Base-by-base conservation (phyloP, 805 yeast genomes). In the Pichia eremophila region DNA sequence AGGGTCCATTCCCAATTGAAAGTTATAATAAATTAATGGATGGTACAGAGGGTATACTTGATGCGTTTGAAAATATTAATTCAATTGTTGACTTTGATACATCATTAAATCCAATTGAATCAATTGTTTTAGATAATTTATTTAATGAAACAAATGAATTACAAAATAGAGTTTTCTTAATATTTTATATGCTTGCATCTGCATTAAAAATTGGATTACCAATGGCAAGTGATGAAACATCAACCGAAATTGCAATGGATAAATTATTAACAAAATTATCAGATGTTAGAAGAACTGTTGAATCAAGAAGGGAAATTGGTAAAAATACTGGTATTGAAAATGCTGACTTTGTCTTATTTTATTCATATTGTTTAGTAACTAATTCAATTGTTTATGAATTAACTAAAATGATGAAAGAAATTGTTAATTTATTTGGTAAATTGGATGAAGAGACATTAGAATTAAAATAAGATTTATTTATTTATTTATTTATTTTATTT, bases 181-280 rank as follows among this genome's bases (percentile, higher is more conserved):
- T 83, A 8, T 86, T 86, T 60, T 87, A 87, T 66, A 81, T 81
- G 83, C 66, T 83, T 15, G 80, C 95, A 2, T 79, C 91, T 11
- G 84, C 95, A 0, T 70, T 86, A 67, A 74, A 78, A 40, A 66
- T 86, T 10, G 88, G 89, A 3, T 78, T 85, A 48, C 95, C 95
- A 2, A 59, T 86, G 25, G 95, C 95, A 0, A 77, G 74, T 25
- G 81, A 80, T 54, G 82, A 90, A 1, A 91, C 93, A 0, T 79
- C 86, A 0, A 82, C 88, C 0, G 85, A 77, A 40, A 85, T 82
- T 58, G 82, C 93, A 0, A 77, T 81, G 54, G 86, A 81, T 51
- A 63, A 89, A 34, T 70, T 86, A 68, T 69, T 85, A 52, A 75
- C 71, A 41, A 85, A 83, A 54, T 67, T 85, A 52, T 79, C 76